Evolutionary conservation across 2,329 filamentous ascomycete genomes (phyloP).

Genomic region (Aspergillus sp.): DNA sequence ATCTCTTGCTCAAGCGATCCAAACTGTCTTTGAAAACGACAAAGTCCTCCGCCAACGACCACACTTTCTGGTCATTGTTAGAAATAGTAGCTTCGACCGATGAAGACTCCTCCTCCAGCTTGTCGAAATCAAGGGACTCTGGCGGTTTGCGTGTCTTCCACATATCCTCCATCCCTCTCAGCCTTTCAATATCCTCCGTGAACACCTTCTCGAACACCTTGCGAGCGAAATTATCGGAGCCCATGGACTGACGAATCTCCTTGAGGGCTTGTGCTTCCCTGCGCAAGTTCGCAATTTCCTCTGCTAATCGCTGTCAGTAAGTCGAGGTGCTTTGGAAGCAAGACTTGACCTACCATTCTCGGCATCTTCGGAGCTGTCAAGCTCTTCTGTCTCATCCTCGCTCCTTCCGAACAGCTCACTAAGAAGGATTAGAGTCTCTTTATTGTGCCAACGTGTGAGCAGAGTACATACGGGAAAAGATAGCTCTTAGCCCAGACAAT

Average conservation of each 20-base stretch:
- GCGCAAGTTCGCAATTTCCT: conserved; percentile 81
- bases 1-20: conserved; percentile 64
- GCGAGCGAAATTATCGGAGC: conserved; percentile 66
- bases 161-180: conserved; percentile 89
- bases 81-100: conserved; percentile 49
- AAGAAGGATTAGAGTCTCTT: conserved; percentile 17
- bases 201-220: conserved; percentile 93
- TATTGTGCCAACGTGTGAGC: no score
- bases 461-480: conserved; percentile 59
- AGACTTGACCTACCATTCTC: conserved; percentile 60
- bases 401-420: conserved; percentile 84
- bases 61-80: conserved; percentile 65
- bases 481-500: conserved; percentile 99
- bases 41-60: conserved; percentile 79
- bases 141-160: conserved; percentile 80
- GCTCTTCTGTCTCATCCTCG: conserved; percentile 71
- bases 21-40: conserved; percentile 73
- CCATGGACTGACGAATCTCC: conserved; percentile 73
- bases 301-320: conserved; percentile 37
- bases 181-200: conserved; percentile 69
- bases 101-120: conserved; percentile 49
- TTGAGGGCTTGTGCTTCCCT: conserved; percentile 78
- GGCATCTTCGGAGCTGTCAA: conserved; percentile 72
- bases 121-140: conserved; percentile 62
- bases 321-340: not conserved